Conservation (phyloP, 768 basidiomycete genomes). For the Rhodotorula taiwanensis region DNA sequence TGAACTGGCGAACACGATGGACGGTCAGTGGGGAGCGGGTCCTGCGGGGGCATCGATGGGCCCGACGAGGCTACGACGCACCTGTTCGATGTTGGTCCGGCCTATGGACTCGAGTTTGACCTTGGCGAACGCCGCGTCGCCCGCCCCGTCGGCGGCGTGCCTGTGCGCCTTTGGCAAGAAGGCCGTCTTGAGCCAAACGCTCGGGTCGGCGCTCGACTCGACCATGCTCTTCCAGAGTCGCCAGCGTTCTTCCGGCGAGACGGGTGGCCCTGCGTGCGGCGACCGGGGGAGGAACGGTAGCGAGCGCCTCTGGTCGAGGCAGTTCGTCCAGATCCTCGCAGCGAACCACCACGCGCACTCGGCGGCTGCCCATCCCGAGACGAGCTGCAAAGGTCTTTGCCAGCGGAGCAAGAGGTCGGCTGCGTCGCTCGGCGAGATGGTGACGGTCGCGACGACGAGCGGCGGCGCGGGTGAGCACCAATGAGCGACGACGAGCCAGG, state of each 20-base stretch:
- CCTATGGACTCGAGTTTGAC: constrained; percentile 22
- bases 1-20: too few relatives aligned
- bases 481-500: constrained; percentile 3
- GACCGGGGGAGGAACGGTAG: background rate
- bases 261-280: background rate
- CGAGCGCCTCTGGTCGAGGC: constrained; percentile 6
- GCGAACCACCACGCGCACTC: constrained; percentile 11
- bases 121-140: constrained; percentile 10
- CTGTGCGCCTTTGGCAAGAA: constrained; percentile 4
- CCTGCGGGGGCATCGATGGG: too few relatives aligned
- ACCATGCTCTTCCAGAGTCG: constrained; percentile 21
- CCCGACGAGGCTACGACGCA: background rate
- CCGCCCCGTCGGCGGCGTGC: constrained; percentile 8
- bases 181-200: constrained; percentile 23
- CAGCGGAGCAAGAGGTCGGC: constrained; percentile 8
- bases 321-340: background rate
- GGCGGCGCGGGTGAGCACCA: constrained; percentile 16
- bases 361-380: constrained; percentile 4
- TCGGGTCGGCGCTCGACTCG: constrained; percentile 13
- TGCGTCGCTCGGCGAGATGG: background rate
- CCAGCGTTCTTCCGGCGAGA: constrained; percentile 28
- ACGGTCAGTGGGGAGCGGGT: too few relatives aligned
- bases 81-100: constrained; percentile 32
- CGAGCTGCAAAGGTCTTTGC: background rate
- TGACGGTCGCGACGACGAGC: constrained; percentile 11